A percentile compares a stretch with the other conserved stretches of the same genome.
phyloP scores from a whole-genome alignment of 257 asterid species.

The Leonotis leonurus region DNA sequence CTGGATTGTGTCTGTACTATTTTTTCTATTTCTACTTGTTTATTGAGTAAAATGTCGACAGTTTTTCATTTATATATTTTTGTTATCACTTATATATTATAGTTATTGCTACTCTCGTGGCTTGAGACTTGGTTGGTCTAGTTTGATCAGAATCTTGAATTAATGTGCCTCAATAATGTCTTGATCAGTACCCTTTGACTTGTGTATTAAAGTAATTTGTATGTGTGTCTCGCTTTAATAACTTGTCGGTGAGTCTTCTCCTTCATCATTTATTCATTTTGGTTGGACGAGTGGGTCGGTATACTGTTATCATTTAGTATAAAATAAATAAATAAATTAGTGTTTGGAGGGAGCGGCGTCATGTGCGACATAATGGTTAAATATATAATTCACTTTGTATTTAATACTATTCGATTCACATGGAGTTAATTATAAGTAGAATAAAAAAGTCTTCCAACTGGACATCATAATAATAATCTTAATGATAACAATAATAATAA shows the following conservation, averaged over 20 bases:
- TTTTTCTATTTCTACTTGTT: neutral
- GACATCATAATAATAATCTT: too few relatives aligned
- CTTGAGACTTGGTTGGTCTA: constrained; percentile 1
- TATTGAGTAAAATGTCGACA: constrained; percentile 11
- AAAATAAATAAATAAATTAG: too few relatives aligned
- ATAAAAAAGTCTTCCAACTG: too few relatives aligned
- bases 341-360: constrained; percentile 13
- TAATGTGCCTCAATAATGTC: constrained; percentile 23
- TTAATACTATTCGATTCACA: constrained; percentile 3
- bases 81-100: too few relatives aligned
- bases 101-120: constrained; percentile 15
- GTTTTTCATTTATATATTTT: too few relatives aligned
- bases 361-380: constrained; percentile 21
- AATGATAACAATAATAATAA: too few relatives aligned
- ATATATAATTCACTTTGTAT: constrained; percentile 9
- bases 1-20: constrained; percentile 36
- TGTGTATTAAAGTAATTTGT: constrained; percentile 19
- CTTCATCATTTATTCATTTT: neutral
- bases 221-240: too few relatives aligned
- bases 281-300: too few relatives aligned
- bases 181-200: constrained; percentile 19
- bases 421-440: too few relatives aligned
- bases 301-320: too few relatives aligned
- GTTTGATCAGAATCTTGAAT: constrained; percentile 19
- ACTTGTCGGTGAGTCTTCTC: constrained; percentile 3